These are phyloP conservation scores for Penicillium riverlandense DNA, from an alignment of 495 filamentous ascomycete species.

Conservation along the genomic window DNA sequence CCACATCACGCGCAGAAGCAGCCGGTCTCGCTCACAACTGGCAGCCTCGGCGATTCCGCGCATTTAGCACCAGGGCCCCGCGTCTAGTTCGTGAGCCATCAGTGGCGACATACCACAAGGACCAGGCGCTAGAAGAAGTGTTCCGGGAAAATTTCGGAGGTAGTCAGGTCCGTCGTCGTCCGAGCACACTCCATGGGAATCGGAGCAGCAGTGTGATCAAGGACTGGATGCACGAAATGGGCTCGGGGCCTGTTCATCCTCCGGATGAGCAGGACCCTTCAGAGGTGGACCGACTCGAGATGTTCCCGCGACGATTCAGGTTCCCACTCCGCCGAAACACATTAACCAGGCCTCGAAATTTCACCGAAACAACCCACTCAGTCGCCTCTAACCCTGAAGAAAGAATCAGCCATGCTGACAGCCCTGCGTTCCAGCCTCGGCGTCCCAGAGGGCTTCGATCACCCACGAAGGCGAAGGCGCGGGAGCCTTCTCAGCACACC, in stretches of 20 bases:
- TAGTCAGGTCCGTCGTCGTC: slow-evolving; percentile 34
- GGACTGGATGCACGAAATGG: slow-evolving; percentile 77
- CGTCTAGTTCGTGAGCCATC: slow-evolving; percentile 73
- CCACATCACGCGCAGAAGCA: slow-evolving; percentile 27
- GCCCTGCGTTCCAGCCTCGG: slow-evolving; percentile 24
- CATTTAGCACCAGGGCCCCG: slow-evolving; percentile 57
- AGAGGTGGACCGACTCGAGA: slow-evolving; percentile 52
- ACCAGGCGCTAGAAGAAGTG: slow-evolving; percentile 85
- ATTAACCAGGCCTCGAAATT: slow-evolving; percentile 33
- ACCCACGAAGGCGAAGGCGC: slow-evolving; percentile 14
- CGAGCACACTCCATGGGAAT: slow-evolving; percentile 48
- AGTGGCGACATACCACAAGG: slow-evolving; percentile 76
- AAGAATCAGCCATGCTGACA: slow-evolving; percentile 19
- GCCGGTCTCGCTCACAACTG: slow-evolving; percentile 16
- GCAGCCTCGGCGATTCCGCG: slow-evolving; percentile 47
- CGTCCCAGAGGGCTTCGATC: slow-evolving; percentile 15
- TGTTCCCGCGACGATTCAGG: slow-evolving; percentile 23
- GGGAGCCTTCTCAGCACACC: slow-evolving; percentile 48
- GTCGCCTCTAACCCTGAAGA: slow-evolving; percentile 55
- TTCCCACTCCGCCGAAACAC: slow-evolving; percentile 23
- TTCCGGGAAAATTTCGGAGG: slow-evolving; percentile 59
- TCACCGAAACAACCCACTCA: slow-evolving; percentile 45
- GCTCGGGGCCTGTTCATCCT: slow-evolving; percentile 54
- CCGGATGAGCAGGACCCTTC: slow-evolving; percentile 55
- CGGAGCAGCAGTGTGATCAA: slow-evolving; percentile 70